A percentile compares a stretch with the other conserved stretches of the same genome.
Evolutionary conservation across 2,329 filamentous ascomycete genomes (phyloP).

Genomic region (Daldinia eschscholtzii): DNA sequence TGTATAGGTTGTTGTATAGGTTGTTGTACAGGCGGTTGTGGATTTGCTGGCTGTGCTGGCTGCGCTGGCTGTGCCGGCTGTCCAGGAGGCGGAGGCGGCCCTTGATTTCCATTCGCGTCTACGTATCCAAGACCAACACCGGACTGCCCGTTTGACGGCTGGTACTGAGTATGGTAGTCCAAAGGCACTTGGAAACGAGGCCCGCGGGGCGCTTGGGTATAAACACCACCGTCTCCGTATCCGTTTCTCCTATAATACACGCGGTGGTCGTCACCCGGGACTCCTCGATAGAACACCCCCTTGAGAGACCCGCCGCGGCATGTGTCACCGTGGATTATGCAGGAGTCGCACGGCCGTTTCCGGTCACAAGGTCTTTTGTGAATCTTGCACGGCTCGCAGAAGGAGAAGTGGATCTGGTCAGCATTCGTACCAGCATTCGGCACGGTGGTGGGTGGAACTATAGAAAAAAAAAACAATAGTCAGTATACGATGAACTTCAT

Average conservation of each 20-base stretch:
- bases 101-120: neutral
- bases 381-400: neutral
- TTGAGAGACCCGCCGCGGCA: neutral
- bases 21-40: too few relatives aligned
- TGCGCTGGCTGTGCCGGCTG: too few relatives aligned
- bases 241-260: conserved; percentile 55
- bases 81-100: too few relatives aligned
- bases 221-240: conserved; percentile 50
- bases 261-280: conserved; percentile 42
- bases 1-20: too few relatives aligned
- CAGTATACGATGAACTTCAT: neutral
- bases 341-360: conserved; percentile 34
- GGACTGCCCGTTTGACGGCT: neutral
- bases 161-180: conserved; percentile 23
- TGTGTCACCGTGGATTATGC: neutral
- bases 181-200: neutral
- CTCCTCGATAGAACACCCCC: conserved; percentile 29
- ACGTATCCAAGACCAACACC: neutral
- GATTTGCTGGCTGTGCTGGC: too few relatives aligned
- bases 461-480: neutral
- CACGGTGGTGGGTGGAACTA: neutral
- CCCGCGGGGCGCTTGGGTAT: neutral
- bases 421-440: neutral
- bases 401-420: neutral
- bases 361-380: conserved; percentile 18